Percentiles rank a stretch among this genome's conserved stretches.
These are phyloP conservation scores for Halophytophthora polymorphica DNA, from an alignment of 352 stramenopile species.

Conservation along the genomic window DNA sequence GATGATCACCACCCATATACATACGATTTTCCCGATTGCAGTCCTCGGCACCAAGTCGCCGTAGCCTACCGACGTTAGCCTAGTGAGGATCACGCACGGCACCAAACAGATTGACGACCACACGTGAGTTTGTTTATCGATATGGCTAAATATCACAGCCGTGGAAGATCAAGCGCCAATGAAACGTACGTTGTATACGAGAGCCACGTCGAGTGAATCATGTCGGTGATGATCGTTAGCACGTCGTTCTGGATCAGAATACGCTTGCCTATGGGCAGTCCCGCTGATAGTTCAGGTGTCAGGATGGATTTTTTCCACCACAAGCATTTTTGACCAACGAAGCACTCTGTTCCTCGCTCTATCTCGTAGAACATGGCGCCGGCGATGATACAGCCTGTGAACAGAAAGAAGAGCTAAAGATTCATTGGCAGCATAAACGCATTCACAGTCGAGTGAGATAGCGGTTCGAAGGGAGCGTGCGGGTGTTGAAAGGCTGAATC, in stretches of 20 bases:
- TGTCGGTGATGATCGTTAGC: conserved; percentile 51
- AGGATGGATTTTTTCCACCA: conserved; percentile 63
- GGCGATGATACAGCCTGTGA: conserved; percentile 59
- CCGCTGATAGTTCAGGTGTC: conserved; percentile 32
- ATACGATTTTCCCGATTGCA: conserved; percentile 59
- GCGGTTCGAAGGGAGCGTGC: too few relatives aligned
- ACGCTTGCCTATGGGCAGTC: conserved; percentile 51
- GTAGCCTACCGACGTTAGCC: conserved; percentile 70
- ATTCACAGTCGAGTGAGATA: not conserved
- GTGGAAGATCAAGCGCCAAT: not conserved
- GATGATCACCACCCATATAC: conserved; percentile 59
- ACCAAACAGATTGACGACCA: too few relatives aligned
- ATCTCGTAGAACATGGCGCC: conserved; percentile 72
- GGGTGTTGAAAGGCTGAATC: not conserved
- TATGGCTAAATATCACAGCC: not conserved
- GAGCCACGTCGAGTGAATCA: conserved; percentile 70
- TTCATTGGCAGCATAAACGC: not conserved
- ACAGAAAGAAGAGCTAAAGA: conserved; percentile 80
- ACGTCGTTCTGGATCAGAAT: conserved; percentile 60
- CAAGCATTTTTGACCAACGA: conserved; percentile 44
- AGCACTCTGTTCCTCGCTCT: conserved; percentile 68
- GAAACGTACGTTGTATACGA: conserved; percentile 54
- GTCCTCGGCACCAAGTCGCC: conserved; percentile 66
- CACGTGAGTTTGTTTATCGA: too few relatives aligned
- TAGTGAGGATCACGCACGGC: too few relatives aligned